Evolutionary conservation across 495 filamentous ascomycete species (phyloP).

Genomic region (Daldinia grandis): DNA sequence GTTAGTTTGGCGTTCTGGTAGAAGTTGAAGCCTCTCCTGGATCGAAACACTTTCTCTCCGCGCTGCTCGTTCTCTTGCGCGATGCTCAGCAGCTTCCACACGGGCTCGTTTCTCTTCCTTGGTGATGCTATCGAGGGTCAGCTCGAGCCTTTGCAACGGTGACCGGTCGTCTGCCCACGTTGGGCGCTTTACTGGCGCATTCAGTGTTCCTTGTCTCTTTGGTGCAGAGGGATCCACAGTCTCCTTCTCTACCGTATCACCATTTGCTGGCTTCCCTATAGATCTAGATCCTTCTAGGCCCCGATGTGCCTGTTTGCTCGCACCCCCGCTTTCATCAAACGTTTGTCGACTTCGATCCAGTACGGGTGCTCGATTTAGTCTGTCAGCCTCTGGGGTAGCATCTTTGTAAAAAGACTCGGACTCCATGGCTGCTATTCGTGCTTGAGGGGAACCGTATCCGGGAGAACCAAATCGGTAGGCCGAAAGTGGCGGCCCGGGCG

Average conservation of each 20-base stretch:
- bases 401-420: conserved; percentile 52
- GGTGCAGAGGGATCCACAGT: conserved; percentile 32
- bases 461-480: conserved; percentile 39
- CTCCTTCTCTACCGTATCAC: conserved; percentile 19
- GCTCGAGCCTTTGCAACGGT: conserved; percentile 90
- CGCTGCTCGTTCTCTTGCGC: conserved; percentile 61
- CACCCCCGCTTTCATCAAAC: conserved; percentile 35
- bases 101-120: conserved; percentile 89
- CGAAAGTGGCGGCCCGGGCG: conserved; percentile 32
- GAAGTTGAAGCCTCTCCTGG: conserved; percentile 33
- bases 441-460: conserved; percentile 27
- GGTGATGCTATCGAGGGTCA: conserved; percentile 84
- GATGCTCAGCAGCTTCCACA: conserved; percentile 78
- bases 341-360: conserved; percentile 47
- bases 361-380: conserved; percentile 41
- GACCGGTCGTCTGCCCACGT: conserved; percentile 80
- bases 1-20: conserved; percentile 14
- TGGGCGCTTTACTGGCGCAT: conserved; percentile 47
- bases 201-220: conserved; percentile 38
- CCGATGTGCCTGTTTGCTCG: conserved; percentile 20
- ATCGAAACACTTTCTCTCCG: conserved; percentile 43
- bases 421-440: conserved; percentile 46
- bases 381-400: conserved; percentile 44
- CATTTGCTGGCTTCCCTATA: conserved; percentile 35
- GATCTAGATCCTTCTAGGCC: conserved; percentile 33